These are phyloP conservation scores for Fallopia convolvulus DNA, from an alignment of 148 eudicot species.

Conservation along the genomic window DNA sequence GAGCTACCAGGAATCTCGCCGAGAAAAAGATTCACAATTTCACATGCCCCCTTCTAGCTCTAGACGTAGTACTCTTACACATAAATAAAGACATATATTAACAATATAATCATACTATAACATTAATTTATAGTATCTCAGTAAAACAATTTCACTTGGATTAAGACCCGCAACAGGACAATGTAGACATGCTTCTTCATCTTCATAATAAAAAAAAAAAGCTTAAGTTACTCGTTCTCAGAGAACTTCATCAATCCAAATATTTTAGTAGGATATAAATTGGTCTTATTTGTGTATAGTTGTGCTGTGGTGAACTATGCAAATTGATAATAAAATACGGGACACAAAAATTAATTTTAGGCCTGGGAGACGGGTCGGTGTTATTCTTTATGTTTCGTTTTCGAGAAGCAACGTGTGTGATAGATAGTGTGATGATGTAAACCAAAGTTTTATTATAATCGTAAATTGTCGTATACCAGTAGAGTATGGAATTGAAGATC, in stretches of 20 bases:
- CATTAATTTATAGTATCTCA: background rate
- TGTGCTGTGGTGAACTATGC: background rate
- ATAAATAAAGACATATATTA: background rate
- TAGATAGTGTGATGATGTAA: background rate
- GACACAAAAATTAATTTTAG: background rate
- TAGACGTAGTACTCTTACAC: background rate
- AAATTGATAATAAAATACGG: background rate
- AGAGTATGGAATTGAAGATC: background rate
- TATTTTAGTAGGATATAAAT: background rate
- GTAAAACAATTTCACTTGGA: background rate
- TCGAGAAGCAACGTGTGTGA: background rate
- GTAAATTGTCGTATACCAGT: background rate
- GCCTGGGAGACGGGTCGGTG: constrained; percentile 11
- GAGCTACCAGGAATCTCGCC: constrained; percentile 2
- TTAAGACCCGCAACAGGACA: background rate
- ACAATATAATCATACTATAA: too few relatives aligned
- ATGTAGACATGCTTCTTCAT: background rate
- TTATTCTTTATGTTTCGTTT: background rate
- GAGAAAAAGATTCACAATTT: background rate
- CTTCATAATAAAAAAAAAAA: too few relatives aligned
- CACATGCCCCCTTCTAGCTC: background rate
- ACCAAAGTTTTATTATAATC: background rate
- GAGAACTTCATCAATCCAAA: background rate
- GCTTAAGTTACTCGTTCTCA: background rate
- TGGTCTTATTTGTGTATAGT: background rate